phyloP scores from a whole-genome alignment of 192 early-diverging fungal genomes.

The Geosiphon pyriformis region DNA sequence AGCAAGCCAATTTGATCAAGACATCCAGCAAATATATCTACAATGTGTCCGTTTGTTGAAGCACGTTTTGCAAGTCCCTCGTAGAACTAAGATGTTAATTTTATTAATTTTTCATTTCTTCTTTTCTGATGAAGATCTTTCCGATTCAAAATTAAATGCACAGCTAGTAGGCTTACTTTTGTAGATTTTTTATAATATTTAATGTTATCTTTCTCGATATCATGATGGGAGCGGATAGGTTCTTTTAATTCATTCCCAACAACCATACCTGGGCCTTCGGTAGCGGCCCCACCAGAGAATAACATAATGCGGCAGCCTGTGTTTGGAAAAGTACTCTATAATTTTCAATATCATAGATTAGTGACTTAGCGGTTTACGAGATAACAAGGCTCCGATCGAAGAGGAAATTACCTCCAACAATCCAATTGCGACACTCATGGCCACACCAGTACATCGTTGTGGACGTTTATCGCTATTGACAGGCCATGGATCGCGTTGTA shows the following conservation, averaged over 20 bases:
- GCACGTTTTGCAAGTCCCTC: conserved; percentile 82
- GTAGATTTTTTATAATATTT: conserved; percentile 89
- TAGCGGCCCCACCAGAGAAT: conserved; percentile 88
- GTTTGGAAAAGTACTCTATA: conserved; percentile 78
- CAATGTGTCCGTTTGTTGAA: conserved; percentile 80
- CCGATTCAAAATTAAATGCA: background rate
- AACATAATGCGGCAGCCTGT: conserved; percentile 89
- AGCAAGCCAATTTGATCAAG: conserved; percentile 94
- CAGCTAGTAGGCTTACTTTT: conserved; percentile 57
- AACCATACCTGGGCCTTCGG: conserved; percentile 94
- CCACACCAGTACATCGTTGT: conserved; percentile 91
- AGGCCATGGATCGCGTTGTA: conserved; percentile 98
- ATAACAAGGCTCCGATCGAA: too few relatives aligned
- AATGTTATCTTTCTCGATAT: conserved; percentile 92
- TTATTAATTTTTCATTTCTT: background rate
- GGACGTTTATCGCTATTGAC: conserved; percentile 85
- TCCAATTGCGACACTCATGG: conserved; percentile 85
- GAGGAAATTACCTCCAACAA: conserved; percentile 82
- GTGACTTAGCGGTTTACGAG: too few relatives aligned
- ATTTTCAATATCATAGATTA: too few relatives aligned
- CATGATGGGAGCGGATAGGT: conserved; percentile 95
- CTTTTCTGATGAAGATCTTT: background rate
- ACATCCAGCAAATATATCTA: conserved; percentile 98
- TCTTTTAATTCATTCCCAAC: conserved; percentile 89
- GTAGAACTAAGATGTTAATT: conserved; percentile 63